Percentiles rank a stretch among this genome's conserved stretches.
Evolutionary conservation across 2,329 filamentous ascomycete genomes (phyloP).

Genomic region (Sporothrix schenckii): DNA sequence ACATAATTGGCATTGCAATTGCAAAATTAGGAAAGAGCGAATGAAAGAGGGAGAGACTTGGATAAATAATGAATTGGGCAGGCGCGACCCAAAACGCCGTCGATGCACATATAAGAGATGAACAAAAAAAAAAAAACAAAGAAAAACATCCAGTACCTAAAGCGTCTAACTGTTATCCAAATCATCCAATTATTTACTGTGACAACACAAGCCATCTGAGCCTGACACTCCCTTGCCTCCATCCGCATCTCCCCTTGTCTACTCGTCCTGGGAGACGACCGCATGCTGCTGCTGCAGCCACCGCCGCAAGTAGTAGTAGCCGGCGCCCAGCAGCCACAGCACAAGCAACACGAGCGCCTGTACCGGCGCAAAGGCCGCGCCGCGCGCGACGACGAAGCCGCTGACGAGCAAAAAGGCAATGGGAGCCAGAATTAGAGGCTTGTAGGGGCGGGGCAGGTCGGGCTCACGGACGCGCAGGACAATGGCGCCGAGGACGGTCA

Average conservation of each 20-base stretch:
- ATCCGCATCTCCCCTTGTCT: not conserved
- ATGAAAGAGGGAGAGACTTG: not conserved
- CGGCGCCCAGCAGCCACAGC: constrained; percentile 55
- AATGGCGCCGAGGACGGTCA: constrained; percentile 62
- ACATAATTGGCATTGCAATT: not conserved
- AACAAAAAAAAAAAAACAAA: not conserved
- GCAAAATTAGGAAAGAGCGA: not conserved
- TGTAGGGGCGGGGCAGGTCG: constrained; percentile 58
- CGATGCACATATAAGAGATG: not conserved
- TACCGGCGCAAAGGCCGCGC: constrained; percentile 60
- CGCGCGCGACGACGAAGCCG: constrained; percentile 61
- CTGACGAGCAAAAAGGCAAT: constrained; percentile 60
- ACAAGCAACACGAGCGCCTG: constrained; percentile 57
- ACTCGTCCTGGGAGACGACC: not conserved
- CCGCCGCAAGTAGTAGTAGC: constrained; percentile 44
- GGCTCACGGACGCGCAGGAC: constrained; percentile 61
- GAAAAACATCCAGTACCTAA: not conserved
- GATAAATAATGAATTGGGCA: not conserved
- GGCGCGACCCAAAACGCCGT: not conserved
- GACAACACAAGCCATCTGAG: not conserved
- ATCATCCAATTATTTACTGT: not conserved
- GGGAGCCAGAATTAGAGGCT: constrained; percentile 55
- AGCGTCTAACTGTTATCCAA: not conserved
- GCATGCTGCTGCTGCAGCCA: constrained; percentile 18
- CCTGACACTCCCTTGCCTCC: not conserved